Evolutionary conservation across 306 rosid genomes (phyloP).

Genomic region (Rosa rugosa): DNA sequence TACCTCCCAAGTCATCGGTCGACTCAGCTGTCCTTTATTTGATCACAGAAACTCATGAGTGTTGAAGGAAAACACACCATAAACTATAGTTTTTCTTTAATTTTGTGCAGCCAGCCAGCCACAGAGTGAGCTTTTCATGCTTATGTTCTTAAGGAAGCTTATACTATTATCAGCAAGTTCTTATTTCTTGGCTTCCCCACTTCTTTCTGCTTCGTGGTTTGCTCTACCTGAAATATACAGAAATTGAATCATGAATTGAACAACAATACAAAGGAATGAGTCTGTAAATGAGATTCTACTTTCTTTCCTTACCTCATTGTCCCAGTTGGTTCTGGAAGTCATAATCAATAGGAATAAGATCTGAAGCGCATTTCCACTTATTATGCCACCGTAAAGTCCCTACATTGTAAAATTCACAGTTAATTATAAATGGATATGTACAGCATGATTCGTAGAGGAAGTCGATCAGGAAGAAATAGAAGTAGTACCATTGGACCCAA

Average conservation of each 20-base stretch:
- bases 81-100: background rate
- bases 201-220: slow-evolving; percentile 25
- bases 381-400: slow-evolving; percentile 33
- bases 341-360: slow-evolving; percentile 19
- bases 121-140: background rate
- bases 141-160: background rate
- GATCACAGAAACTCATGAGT: background rate
- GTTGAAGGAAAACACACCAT: background rate
- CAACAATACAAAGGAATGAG: background rate
- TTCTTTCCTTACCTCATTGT: slow-evolving; percentile 33
- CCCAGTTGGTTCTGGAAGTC: slow-evolving; percentile 42
- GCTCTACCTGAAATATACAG: slow-evolving; percentile 29
- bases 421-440: background rate
- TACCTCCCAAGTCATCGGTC: background rate
- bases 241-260: background rate
- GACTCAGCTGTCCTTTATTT: no score
- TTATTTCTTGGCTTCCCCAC: slow-evolving; percentile 31
- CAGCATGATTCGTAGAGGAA: background rate
- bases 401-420: background rate
- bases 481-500: slow-evolving; percentile 35
- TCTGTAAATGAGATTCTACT: background rate
- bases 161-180: background rate
- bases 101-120: background rate
- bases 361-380: slow-evolving; percentile 37
- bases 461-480: background rate